Percentiles rank a stretch among this genome's conserved stretches.
Evolutionary conservation across 805 yeast genomes (phyloP).

Genomic region (Sugiyamaella boreocaroliniensis): DNA sequence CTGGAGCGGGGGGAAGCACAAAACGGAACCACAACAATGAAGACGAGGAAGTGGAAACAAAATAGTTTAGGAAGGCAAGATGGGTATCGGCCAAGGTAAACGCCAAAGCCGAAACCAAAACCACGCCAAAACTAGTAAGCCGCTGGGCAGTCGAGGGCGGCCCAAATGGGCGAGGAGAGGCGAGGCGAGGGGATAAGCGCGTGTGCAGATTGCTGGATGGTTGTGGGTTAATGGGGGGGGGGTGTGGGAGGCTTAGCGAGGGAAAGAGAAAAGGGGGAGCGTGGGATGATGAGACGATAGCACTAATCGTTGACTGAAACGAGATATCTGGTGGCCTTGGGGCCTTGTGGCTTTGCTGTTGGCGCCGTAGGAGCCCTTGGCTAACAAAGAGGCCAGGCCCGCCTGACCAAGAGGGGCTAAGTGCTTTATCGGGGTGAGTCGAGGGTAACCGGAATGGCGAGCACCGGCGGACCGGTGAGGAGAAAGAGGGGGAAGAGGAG

Average conservation of each 20-base stretch:
- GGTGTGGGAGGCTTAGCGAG: not conserved
- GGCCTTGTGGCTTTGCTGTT: no score
- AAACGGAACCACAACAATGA: no score
- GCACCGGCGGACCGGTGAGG: no score
- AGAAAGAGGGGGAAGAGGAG: not conserved
- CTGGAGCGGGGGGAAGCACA: no score
- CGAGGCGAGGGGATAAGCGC: not conserved
- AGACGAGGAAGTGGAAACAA: not conserved
- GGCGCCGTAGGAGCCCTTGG: no score
- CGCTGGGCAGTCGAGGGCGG: not conserved
- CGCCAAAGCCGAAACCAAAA: not conserved
- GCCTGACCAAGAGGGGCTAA: no score
- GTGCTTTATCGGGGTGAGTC: no score
- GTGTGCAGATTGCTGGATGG: not conserved
- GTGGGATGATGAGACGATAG: no score
- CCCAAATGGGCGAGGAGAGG: not conserved
- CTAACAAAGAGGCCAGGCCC: no score
- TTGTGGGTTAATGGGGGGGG: not conserved
- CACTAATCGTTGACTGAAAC: no score
- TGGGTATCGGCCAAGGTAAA: not conserved
- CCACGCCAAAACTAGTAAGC: not conserved
- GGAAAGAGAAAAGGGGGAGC: not conserved
- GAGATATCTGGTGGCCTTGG: no score
- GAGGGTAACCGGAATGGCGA: no score
- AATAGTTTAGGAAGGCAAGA: not conserved